Evolutionary conservation across 495 filamentous ascomycete genomes (phyloP).

Genomic region (Penicillium maclennaniae): DNA sequence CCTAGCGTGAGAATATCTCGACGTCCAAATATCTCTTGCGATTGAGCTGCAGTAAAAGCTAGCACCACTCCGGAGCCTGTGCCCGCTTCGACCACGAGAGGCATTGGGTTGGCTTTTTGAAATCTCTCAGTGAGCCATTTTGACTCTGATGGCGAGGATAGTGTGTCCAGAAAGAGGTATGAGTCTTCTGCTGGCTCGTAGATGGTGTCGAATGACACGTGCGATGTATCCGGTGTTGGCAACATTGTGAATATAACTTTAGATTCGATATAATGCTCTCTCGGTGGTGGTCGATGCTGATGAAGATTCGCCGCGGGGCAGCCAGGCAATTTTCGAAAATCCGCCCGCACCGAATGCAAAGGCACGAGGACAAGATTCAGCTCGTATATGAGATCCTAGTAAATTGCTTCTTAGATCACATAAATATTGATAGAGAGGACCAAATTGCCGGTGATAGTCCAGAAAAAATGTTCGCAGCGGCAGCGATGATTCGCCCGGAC

Average conservation of each 20-base stretch:
- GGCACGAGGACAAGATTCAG: not conserved
- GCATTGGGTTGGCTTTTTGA: slow-evolving; percentile 34
- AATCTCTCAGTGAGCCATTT: slow-evolving; percentile 65
- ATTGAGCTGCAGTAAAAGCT: slow-evolving; percentile 77
- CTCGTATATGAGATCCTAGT: not conserved
- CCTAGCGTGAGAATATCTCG: slow-evolving; percentile 65
- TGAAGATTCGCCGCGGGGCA: not conserved
- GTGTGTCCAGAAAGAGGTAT: slow-evolving; percentile 87
- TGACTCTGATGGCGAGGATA: slow-evolving; percentile 69
- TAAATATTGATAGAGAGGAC: not conserved
- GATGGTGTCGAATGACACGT: slow-evolving; percentile 78
- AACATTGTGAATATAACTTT: slow-evolving; percentile 56
- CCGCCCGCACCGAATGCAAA: not conserved
- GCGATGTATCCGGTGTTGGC: slow-evolving; percentile 85
- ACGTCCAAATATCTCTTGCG: slow-evolving; percentile 67
- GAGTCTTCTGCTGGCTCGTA: slow-evolving; percentile 97
- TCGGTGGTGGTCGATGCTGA: not conserved
- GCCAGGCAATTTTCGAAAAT: not conserved
- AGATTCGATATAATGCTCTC: not conserved
- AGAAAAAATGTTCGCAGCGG: slow-evolving; percentile 1
- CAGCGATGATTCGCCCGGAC: slow-evolving; percentile 14
- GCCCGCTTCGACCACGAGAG: slow-evolving; percentile 80
- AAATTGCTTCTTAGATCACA: not conserved
- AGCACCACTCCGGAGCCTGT: slow-evolving; percentile 89
- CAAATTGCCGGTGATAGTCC: not conserved